These are phyloP conservation scores for Saccharum officinarum DNA, from an alignment of 176 grass and related monocot genomes.

Conservation along the genomic window DNA sequence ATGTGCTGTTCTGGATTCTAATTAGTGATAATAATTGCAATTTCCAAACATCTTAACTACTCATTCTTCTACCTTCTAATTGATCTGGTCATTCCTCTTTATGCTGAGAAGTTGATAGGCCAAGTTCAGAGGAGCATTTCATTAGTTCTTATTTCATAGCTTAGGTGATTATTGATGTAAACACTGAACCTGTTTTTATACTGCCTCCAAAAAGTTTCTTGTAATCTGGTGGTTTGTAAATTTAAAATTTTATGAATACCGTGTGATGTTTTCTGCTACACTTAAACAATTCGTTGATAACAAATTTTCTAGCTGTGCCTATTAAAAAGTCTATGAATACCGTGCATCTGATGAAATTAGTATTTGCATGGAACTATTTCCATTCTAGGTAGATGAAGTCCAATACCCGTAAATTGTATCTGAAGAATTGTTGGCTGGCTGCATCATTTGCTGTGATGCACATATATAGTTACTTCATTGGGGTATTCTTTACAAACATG, in stretches of 20 bases:
- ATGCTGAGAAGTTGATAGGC: not conserved
- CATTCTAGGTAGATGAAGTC: not conserved
- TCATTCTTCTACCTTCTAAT: not conserved
- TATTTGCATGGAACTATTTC: not conserved
- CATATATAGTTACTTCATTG: not conserved
- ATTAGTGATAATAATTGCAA: conserved; percentile 31
- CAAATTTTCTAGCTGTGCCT: not conserved
- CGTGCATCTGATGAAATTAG: not conserved
- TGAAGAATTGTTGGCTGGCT: not conserved
- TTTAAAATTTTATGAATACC: not conserved
- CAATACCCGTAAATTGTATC: not conserved
- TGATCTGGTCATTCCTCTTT: not conserved
- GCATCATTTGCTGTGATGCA: not conserved
- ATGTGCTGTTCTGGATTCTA: not conserved
- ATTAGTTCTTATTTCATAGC: not conserved
- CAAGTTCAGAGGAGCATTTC: not conserved
- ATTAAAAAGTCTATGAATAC: not conserved
- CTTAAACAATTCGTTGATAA: conserved; percentile 2
- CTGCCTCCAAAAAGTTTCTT: not conserved
- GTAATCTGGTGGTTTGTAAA: not conserved
- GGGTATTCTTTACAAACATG: conserved; percentile 10
- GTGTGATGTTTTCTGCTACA: not conserved
- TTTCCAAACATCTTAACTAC: conserved; percentile 7
- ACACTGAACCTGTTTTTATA: not conserved
- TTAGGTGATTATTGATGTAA: conserved; percentile 10